Conservation (phyloP, 352 stramenopile species). For the Pythium diclinum region DNA sequence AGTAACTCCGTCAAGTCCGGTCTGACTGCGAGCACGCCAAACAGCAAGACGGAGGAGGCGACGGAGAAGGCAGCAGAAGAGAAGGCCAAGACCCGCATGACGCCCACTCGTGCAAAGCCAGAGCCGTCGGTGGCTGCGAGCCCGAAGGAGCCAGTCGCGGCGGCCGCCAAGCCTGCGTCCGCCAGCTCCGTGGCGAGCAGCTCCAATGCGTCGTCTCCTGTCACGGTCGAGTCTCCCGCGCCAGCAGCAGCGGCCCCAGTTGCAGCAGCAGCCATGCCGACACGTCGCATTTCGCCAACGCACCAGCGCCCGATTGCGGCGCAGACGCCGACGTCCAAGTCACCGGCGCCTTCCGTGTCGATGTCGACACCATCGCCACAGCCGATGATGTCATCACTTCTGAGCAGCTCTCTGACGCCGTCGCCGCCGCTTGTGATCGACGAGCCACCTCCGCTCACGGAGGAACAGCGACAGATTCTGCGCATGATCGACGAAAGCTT, state of each 20-base stretch:
- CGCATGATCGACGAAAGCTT: constrained; percentile 88
- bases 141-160: constrained; percentile 28
- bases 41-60: constrained; percentile 50
- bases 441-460: constrained; percentile 53
- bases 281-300: constrained; percentile 20
- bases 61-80: constrained; percentile 38
- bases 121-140: constrained; percentile 37
- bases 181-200: constrained; percentile 21
- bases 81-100: constrained; percentile 44
- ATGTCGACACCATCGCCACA: constrained; percentile 23
- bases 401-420: constrained; percentile 8
- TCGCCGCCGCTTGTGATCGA: constrained; percentile 30
- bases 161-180: constrained; percentile 23
- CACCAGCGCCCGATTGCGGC: constrained; percentile 20
- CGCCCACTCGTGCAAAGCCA: constrained; percentile 41
- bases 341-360: constrained; percentile 25
- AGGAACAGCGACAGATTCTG: constrained; percentile 79
- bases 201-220: constrained; percentile 23
- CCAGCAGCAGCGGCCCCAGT: neutral
- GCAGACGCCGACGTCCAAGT: constrained; percentile 22
- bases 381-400: constrained; percentile 20
- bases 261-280: neutral
- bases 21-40: constrained; percentile 31
- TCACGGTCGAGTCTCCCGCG: constrained; percentile 18
- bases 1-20: constrained; percentile 40